Base-by-base conservation (phyloP, 1,284 basidiomycete species). In the Ceratobasidium sp. region DNA sequence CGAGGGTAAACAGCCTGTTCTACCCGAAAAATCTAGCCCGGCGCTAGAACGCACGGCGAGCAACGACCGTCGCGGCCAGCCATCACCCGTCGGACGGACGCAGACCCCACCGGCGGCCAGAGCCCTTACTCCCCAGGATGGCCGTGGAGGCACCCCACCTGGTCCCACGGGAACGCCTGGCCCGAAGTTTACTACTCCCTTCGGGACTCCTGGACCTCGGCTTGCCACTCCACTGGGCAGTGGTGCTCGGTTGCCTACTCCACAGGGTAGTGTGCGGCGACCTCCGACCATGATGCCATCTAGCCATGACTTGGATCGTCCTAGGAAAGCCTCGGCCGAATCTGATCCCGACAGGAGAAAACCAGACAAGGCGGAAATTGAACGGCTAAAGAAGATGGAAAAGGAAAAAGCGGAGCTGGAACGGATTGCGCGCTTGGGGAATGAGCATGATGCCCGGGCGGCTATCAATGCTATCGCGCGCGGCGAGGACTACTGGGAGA, bases 201-300 rank as follows among this genome's bases (percentile, higher is more conserved):
- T 30, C 3, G 66, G 66, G 6, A 69, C 66, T 18, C 66, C 66
- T 18, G 66, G 66, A 25, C 66, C 66, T 12, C 66, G 66, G 18
- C 21, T 69, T 28, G 42, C 46, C 18, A 69, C 66, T 16, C 66
- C 66, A 2, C 40, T 46, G 44, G 66, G 66, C 4, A 28, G 16
- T 25, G 66, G 66, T 7, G 40, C 54, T 21, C 66, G 66, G n/a
- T 8, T 40, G 38, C 38, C 53, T 5, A 69, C 66, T 5, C 66
- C 66, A 1, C 66, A 69, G 30, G 54, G 66, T 6, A 69, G 66
- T 33, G 40, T 59, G 42, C 66, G 66, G 30, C 53, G 66, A 7
- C 66, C 66, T 9, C 66, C 66, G 1, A 69, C 66, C 54, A 69
- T 69, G 66, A 69, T 69, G 66, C 66, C 66, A 3, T 44, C 66